A percentile compares a stretch with the other conserved stretches of the same genome.
Conservation (phyloP, 2,329 filamentous ascomycete species). For the Aspergillus pseudoglaucus region DNA sequence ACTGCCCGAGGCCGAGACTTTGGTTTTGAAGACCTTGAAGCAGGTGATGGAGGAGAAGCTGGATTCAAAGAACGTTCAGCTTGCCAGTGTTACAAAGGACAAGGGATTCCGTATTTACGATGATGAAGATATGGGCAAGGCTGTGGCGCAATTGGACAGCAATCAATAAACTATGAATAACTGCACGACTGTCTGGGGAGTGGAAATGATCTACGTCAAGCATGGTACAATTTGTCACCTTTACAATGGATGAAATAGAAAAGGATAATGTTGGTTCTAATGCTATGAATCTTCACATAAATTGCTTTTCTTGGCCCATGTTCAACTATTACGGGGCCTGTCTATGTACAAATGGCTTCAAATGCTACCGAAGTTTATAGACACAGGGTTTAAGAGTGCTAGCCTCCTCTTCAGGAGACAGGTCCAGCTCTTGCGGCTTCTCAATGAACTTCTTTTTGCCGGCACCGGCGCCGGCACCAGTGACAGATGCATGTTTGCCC, state of each 20-base stretch:
- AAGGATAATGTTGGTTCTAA: constrained; percentile 17
- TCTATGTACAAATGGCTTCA: not conserved
- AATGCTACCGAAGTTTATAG: constrained; percentile 72
- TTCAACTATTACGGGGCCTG: not conserved
- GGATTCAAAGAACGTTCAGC: constrained; percentile 95
- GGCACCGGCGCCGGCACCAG: constrained; percentile 23
- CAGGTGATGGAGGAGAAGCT: constrained; percentile 99
- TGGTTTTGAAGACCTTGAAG: constrained; percentile 96
- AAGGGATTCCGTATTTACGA: constrained; percentile 98
- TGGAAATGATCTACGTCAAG: constrained; percentile 9
- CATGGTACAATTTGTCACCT: constrained; percentile 8
- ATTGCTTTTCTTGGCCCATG: too few species aligned
- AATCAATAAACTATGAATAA: constrained; percentile 32
- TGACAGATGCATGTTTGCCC: constrained; percentile 54
- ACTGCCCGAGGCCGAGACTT: constrained; percentile 82
- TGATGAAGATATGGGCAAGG: constrained; percentile 91
- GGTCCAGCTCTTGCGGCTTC: constrained; percentile 42
- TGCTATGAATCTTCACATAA: constrained; percentile 7
- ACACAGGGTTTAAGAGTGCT: constrained; percentile 89
- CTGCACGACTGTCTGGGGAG: constrained; percentile 8
- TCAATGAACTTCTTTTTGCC: constrained; percentile 53
- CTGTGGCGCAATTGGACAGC: constrained; percentile 64
- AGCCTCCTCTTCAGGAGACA: constrained; percentile 54
- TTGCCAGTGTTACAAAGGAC: constrained; percentile 95
- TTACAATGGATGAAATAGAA: constrained; percentile 21